A percentile compares a stretch with the other conserved stretches of the same genome.
Evolutionary conservation across 192 early-diverging fungal genomes (phyloP).

Genomic region (Backusella morwellensis): DNA sequence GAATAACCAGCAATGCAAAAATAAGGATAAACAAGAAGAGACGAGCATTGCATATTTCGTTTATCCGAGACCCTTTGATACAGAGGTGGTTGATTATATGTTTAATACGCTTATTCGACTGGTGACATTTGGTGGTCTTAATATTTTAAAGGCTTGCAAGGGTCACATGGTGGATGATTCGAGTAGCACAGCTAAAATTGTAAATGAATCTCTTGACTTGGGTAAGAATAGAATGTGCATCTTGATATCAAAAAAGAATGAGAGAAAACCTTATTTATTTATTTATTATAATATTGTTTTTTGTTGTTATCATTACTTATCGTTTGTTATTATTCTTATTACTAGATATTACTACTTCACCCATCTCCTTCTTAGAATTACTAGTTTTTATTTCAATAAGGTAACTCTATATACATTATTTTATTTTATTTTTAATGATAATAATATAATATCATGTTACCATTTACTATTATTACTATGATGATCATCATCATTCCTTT

Average conservation of each 20-base stretch:
- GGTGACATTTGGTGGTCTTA: conserved; percentile 51
- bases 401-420: background rate
- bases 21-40: background rate
- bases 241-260: background rate
- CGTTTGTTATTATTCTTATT: background rate
- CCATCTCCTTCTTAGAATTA: conserved; percentile 20
- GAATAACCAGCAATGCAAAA: conserved; percentile 9
- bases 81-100: conserved; percentile 65
- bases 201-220: conserved; percentile 11
- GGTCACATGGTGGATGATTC: conserved; percentile 7
- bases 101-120: conserved; percentile 53
- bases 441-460: background rate
- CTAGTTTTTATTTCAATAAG: conserved; percentile 11
- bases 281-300: background rate
- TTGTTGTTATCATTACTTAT: background rate
- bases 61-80: conserved; percentile 63
- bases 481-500: background rate
- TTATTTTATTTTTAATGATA: background rate
- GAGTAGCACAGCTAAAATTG: background rate
- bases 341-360: background rate
- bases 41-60: conserved; percentile 43
- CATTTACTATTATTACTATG: conserved; percentile 5
- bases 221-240: conserved; percentile 7
- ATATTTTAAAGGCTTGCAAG: conserved; percentile 38
- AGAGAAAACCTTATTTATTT: background rate